Evolutionary conservation across 352 stramenopile species (phyloP), one percentile per base, ranked within the genome.

Genomic region (Phytopythium kandeliae): DNA sequence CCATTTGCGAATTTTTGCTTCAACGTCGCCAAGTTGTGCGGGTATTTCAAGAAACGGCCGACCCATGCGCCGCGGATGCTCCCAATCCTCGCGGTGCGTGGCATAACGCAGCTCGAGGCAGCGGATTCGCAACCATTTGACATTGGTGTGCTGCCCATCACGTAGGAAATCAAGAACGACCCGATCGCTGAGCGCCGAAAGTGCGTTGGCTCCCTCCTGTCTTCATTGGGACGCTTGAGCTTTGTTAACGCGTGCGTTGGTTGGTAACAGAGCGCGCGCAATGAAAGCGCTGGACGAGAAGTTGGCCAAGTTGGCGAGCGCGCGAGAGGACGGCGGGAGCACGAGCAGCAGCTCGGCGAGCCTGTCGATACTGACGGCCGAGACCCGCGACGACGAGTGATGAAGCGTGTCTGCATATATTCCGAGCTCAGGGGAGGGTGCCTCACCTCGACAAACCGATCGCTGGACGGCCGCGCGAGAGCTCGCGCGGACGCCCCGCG

Each of bases 231-330:
- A 31, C 4, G 28, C 28, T 31, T 10, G 28, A 9, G 4, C 28
- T 31, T 25, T 22, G 15, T 17, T 49, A 12, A 15, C 19, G n/a
- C 3, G 8, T 45, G 10, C 15, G 5, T 12, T 4, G 37, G 3
- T 26, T 53, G 17, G 10, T 13, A 35, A 3, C 47, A 95, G 84
- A 66, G 84, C 81, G 34, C 69, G 84, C 59, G 84, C 84, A 12
- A 92, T 95, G 81, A 91, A 89, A 46, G 84, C 84, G 24, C 63
- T 95, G n/a, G 84, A 95, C 44, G 84, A 92, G 52, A 95, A 95
- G 35, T 61, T 95, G 25, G 84, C 84, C 31, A 95, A 95, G 50
- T 62, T 95, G 25, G 84, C 84, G 11, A 58, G 77, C 21, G 66
- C 63, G 16, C 57, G 57, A 2, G 54, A 71, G 31, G 63, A 66